Evolutionary conservation across 2,329 filamentous ascomycete genomes (phyloP).

Genomic region (Paraconiothyrium sp.): DNA sequence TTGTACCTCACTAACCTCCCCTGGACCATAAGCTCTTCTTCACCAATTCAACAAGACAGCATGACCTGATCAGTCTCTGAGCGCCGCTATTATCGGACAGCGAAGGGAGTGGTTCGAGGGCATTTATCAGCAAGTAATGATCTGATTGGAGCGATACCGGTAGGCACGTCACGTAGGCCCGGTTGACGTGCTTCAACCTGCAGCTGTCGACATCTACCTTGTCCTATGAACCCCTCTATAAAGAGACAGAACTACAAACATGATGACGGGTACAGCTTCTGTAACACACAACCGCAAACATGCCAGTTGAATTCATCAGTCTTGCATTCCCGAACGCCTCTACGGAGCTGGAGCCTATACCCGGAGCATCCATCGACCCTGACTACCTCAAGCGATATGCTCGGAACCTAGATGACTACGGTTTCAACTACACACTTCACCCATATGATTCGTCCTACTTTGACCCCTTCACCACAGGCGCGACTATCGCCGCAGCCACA

Average conservation of each 20-base stretch:
- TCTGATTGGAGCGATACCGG: constrained; percentile 10
- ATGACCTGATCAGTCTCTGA: neutral
- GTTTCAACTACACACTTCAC: constrained; percentile 69
- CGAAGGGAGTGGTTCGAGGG: neutral
- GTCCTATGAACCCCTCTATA: neutral
- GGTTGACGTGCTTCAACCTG: constrained; percentile 7
- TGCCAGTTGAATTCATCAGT: constrained; percentile 64
- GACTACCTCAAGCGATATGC: constrained; percentile 67
- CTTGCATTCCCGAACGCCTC: constrained; percentile 66
- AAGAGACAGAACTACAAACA: neutral
- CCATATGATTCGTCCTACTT: constrained; percentile 66
- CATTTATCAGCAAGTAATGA: constrained; percentile 7
- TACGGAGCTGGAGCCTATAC: constrained; percentile 64
- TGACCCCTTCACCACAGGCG: constrained; percentile 68
- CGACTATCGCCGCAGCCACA: constrained; percentile 65
- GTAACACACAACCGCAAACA: neutral
- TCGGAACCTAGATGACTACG: constrained; percentile 66
- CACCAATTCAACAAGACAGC: neutral
- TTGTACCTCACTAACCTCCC: neutral
- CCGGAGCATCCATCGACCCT: constrained; percentile 62
- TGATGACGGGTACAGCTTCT: neutral
- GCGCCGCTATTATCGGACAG: neutral
- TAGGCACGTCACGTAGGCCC: neutral
- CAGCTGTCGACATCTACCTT: constrained; percentile 6
- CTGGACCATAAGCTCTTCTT: neutral